Base-by-base conservation (phyloP, 768 basidiomycete genomes). In the Russula virescens region DNA sequence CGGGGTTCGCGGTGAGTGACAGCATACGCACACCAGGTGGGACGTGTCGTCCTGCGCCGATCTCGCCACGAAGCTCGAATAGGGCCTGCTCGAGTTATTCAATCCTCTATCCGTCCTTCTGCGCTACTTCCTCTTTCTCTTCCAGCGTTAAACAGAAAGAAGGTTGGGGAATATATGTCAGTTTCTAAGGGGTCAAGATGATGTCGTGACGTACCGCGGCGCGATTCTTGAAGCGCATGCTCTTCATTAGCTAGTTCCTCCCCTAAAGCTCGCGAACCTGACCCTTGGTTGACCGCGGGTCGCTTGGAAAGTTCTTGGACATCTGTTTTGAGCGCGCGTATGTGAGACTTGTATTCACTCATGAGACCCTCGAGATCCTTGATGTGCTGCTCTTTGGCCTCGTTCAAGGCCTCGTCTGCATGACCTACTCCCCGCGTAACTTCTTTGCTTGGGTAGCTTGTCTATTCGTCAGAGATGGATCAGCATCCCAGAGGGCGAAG, bases 1-100 rank as follows among this genome's bases (percentile, higher is more conserved):
- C n/a, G n/a, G 95, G 95, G 68, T 94, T 95, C 49, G 88, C 85
- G 9, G 73, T 74, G 66, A 95, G 73, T 53, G 83, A 80, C n/a
- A 92, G 73, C 1, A 92, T 80, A 5, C 88, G 85, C 21, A 81
- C 78, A 43, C 82, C 82, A 0, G 88, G 88, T 0, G 91, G 89
- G 0, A 91, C 78, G 66, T 91, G 88, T 46, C 85, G 76, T 4
- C 91, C 92, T 0, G 81, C 83, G 0, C 85, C 90, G 28, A 91
- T 85, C 71, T 89, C 85, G 0, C 90, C 91, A 3, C 81, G 75
- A 2, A 92, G 78, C 57, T 93, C 89, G 70, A 89, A 91, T 8
- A 94, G 80, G 11, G 80, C 78, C 70, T 93, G 91, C 68, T 91
- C 88, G 42, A 92, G 79, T 19, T 76, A 70, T 26, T 91, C 90